These are phyloP conservation scores for Colletotrichum tropicale DNA, from an alignment of 2,329 filamentous ascomycete genomes.

Conservation along the genomic window DNA sequence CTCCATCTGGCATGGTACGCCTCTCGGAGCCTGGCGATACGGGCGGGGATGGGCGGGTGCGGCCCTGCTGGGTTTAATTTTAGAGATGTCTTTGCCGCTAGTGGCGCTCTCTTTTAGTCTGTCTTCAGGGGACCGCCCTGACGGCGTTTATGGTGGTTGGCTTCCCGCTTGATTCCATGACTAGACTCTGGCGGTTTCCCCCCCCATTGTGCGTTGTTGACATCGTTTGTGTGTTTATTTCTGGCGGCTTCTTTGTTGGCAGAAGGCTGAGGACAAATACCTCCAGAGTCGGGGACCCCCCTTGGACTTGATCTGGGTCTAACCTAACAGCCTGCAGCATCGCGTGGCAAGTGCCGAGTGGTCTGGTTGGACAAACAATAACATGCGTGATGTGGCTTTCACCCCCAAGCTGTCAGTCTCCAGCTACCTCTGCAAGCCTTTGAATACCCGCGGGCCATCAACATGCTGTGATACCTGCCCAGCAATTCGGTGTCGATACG, in stretches of 20 bases:
- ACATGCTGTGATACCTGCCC: not conserved
- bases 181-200: not conserved
- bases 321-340: not conserved
- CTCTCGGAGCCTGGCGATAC: not conserved
- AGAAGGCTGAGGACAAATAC: not conserved
- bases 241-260: not conserved
- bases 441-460: not conserved
- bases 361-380: not conserved
- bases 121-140: not conserved
- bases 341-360: not conserved
- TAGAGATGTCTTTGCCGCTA: conserved; percentile 9
- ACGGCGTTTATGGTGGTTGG: not conserved
- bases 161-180: not conserved
- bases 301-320: not conserved
- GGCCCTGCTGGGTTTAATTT: conserved; percentile 2
- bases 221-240: not conserved
- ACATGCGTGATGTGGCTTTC: not conserved
- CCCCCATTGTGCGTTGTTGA: not conserved
- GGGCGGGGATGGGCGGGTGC: not conserved
- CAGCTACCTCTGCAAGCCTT: not conserved
- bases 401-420: not conserved
- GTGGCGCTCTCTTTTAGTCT: not conserved
- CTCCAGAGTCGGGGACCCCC: not conserved
- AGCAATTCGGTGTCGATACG: not conserved
- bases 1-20: not conserved